Conservation (phyloP, 495 filamentous ascomycete genomes). For the Podospora pseudoanserina region DNA sequence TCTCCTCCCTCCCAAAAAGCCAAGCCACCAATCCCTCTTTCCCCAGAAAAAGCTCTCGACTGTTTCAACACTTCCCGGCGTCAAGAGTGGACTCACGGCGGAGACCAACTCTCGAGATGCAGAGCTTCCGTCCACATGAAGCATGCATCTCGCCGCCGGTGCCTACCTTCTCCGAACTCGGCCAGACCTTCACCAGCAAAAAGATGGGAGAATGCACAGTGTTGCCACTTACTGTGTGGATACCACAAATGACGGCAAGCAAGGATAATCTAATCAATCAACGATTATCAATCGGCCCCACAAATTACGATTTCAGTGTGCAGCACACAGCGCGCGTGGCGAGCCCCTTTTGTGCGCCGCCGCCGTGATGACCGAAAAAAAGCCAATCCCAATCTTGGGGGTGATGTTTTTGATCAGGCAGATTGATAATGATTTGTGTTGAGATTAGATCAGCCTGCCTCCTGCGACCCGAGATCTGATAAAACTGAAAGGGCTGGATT, state of each 20-base stretch:
- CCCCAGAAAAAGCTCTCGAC: slow-evolving; percentile 2
- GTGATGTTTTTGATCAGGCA: neutral
- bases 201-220: slow-evolving; percentile 5
- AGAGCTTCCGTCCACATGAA: neutral
- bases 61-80: neutral
- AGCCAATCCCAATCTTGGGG: neutral
- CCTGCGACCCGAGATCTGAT: slow-evolving; percentile 11
- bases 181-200: neutral
- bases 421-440: slow-evolving; percentile 10
- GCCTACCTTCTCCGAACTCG: slow-evolving; percentile 15
- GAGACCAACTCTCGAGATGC: neutral
- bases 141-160: neutral
- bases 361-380: too few relatives aligned
- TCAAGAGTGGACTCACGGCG: neutral
- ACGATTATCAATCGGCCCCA: slow-evolving; percentile 36
- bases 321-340: neutral
- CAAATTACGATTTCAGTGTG: slow-evolving; percentile 1
- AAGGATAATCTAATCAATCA: slow-evolving; percentile 28
- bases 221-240: neutral
- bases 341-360: too few relatives aligned
- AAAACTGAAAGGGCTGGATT: neutral
- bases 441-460: slow-evolving; percentile 21
- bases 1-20: neutral
- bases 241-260: slow-evolving; percentile 13
- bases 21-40: slow-evolving; percentile 3